Evolutionary conservation across 306 rosid genomes (phyloP), one percentile per base, ranked within the genome.

Genomic region (Argentina anserina): DNA sequence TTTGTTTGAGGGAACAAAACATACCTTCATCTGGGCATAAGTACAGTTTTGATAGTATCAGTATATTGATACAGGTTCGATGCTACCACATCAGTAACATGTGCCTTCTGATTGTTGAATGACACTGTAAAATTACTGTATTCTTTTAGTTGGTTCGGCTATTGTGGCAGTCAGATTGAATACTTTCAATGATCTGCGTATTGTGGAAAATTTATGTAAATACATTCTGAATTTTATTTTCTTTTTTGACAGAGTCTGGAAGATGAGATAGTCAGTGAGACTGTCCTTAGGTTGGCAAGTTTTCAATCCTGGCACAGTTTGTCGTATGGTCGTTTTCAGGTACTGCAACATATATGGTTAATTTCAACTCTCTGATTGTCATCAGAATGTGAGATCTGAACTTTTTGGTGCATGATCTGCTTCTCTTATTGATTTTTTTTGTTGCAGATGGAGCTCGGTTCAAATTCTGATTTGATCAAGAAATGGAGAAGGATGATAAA

Each of bases 281-380:
- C 91, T 26, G 88, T 91, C 64, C 86, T 94, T 78, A 94, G 84
- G 80, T 77, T 91, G 68, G 97, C 99, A 49, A 86, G 91, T 72
- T 84, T 94, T 84, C 90, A 91, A 81, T 88, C 97, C 34, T 94
- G 97, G 99, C 84, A 88, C 80, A 85, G 97, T 81, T 84, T 94
- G 82, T 91, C 97, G 58, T 88, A 88, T 77, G 99, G 97, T 71
- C 94, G 96, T 63, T 94, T 94, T 86, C 99, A 91, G 97, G 99
- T 94, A 81, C 23, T 61, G 72, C 78, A 75, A 74, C 53, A 15
- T 47, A 45, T 59, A 17, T 55, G 68, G 31, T 43, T 83, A 63
- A 29, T 80, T 60, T 21, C 2, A 43, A 12, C 52, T 70, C 75
- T 45, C 70, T 69, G 31, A 61, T 59, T 42, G 36, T 72, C 20